Percentiles rank a stretch among this genome's conserved stretches.
These are phyloP conservation scores for Brassica rapa DNA, from an alignment of 345 rosid genomes.

Conservation along the genomic window DNA sequence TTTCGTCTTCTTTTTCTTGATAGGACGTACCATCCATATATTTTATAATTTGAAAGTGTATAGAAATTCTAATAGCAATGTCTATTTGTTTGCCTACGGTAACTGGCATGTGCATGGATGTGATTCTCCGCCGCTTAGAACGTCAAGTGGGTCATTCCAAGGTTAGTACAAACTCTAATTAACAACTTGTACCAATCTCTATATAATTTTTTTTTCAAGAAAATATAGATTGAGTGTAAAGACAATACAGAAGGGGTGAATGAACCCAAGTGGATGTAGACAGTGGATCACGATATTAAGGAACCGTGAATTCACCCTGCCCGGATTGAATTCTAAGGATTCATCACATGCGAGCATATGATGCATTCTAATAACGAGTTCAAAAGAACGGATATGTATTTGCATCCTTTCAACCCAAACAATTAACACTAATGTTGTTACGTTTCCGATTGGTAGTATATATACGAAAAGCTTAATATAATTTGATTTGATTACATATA, in stretches of 20 bases:
- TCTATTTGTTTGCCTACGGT: neutral
- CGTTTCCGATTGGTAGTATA: neutral
- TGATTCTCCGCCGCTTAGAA: constrained; percentile 17
- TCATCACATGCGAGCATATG: neutral
- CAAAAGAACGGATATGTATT: neutral
- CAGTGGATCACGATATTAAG: constrained; percentile 11
- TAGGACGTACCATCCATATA: neutral
- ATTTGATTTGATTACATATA: neutral
- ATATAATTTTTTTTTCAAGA: neutral
- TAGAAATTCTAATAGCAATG: neutral
- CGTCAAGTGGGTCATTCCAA: constrained; percentile 6
- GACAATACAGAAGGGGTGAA: neutral
- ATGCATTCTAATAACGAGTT: neutral
- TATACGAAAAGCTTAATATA: no score
- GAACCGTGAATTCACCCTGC: constrained; percentile 19
- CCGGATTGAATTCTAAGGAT: constrained; percentile 5
- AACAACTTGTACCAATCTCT: constrained; percentile 13
- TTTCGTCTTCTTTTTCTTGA: neutral
- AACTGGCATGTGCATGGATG: constrained; percentile 17
- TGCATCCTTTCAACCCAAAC: neutral
- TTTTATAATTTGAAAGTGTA: neutral
- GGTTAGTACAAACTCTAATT: neutral
- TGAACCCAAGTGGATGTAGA: constrained; percentile 6
- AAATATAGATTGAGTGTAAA: constrained; percentile 8
- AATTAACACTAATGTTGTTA: neutral